A percentile compares a stretch with the other conserved stretches of the same genome.
Evolutionary conservation across 331 rosid species (phyloP).

Genomic region (Ulmus americana): DNA sequence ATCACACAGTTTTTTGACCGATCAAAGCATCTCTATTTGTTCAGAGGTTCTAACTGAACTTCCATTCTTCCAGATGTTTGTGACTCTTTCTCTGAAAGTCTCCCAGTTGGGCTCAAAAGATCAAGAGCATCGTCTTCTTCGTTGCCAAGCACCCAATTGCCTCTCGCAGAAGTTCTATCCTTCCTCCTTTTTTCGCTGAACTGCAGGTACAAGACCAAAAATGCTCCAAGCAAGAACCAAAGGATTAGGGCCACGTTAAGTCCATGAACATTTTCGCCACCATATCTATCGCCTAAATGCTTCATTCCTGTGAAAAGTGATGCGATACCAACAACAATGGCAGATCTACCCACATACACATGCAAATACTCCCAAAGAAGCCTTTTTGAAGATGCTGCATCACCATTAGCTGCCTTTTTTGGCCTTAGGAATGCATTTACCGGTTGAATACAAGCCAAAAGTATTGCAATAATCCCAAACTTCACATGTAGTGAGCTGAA

Average conservation of each 20-base stretch:
- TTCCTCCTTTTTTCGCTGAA: conserved; percentile 39
- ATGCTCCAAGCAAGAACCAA: conserved; percentile 59
- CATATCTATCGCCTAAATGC: conserved; percentile 78
- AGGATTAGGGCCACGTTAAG: conserved; percentile 60
- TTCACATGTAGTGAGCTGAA: conserved; percentile 68
- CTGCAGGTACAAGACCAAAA: conserved; percentile 58
- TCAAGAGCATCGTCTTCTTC: conserved; percentile 79
- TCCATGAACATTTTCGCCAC: conserved; percentile 57
- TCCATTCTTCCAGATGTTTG: conserved; percentile 60
- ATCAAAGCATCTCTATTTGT: conserved; percentile 39
- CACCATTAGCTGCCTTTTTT: conserved; percentile 47
- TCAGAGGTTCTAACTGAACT: conserved; percentile 83
- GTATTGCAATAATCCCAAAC: conserved; percentile 56
- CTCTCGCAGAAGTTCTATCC: conserved; percentile 42
- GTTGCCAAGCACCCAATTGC: conserved; percentile 91
- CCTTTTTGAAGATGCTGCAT: conserved; percentile 48
- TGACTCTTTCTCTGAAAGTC: conserved; percentile 38
- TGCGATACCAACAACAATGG: conserved; percentile 57
- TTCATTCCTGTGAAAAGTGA: conserved; percentile 78
- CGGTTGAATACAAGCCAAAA: conserved; percentile 68
- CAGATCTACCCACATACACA: conserved; percentile 60
- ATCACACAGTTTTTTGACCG: neutral
- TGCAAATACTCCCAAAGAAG: conserved; percentile 78
- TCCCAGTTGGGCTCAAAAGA: conserved; percentile 52
- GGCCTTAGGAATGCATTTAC: conserved; percentile 69